Evolutionary conservation across 768 basidiomycete genomes (phyloP), one percentile per base, ranked within the genome.

Genomic region (Candolleomyces efflorescens): DNA sequence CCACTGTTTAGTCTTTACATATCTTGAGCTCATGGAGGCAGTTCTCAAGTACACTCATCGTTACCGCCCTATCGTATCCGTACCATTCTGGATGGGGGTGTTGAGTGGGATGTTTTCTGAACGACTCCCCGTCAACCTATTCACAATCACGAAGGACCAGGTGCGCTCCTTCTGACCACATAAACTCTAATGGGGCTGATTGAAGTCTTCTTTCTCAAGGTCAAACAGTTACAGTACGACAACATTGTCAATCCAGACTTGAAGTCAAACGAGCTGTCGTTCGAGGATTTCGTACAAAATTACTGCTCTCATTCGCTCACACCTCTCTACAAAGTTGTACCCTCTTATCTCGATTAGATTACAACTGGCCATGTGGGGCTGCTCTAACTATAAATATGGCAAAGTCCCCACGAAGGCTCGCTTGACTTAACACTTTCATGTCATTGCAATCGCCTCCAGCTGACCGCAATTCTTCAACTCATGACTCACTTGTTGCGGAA

Each of bases 101-200:
- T 56, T 87, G n/a, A 87, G 90, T 71, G 89, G 82, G 3, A 74
- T 75, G 22, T 64, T 91, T 38, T 65, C 89, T 52, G 87, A 90
- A 70, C 75, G 70, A 55, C 71, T 90, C 11, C 90, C 89, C 0
- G 66, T 72, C 17, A 87, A 81, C 58, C 61, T 88, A 18, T 85
- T 90, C 60, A 90, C 89, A 0, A 63, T 91, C 17, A 89, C 90
- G 13, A 76, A 82, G 36, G 81, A 81, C 59, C 89, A 91, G 77
- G 89, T 88, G 49, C 54, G 52, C 18, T 27, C 47, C 27, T 48
- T 27, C 49, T 12, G 23, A 41, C 20, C 43, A 47, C 26, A n/a
- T 43, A 24, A 17, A 9, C 23, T 58, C 22, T 43, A 6, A 43
- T 6, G 2, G 6, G 17, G 41, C 41, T 43, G 18, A 43, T 45